Percentiles rank a stretch among this genome's conserved stretches.
Evolutionary conservation across 352 stramenopile species (phyloP).

Genomic region (Phytophthora macrochlamydospora): DNA sequence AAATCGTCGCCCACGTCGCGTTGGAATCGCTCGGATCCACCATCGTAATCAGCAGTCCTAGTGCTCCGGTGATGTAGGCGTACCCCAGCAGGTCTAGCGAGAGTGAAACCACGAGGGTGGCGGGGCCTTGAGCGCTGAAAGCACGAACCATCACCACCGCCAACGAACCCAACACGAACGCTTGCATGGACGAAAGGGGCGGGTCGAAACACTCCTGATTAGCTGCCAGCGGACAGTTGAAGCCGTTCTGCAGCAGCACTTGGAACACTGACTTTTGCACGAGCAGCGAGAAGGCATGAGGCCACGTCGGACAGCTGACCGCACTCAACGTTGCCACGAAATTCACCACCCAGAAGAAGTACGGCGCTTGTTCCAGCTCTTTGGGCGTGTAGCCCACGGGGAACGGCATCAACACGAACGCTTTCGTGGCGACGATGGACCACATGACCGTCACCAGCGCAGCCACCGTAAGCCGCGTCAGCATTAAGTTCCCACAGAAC

Average conservation of each 20-base stretch:
- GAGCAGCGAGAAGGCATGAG: slow-evolving; percentile 34
- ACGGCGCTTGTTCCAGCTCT: slow-evolving; percentile 34
- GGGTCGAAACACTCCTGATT: slow-evolving; percentile 15
- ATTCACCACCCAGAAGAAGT: slow-evolving; percentile 47
- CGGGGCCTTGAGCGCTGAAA: slow-evolving; percentile 28
- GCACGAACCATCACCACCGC: slow-evolving; percentile 35
- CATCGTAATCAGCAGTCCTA: slow-evolving; percentile 45
- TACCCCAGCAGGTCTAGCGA: slow-evolving; percentile 49
- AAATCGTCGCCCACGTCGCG: slow-evolving; percentile 39
- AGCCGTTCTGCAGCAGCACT: slow-evolving; percentile 42
- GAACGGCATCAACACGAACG: slow-evolving; percentile 31
- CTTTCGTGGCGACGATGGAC: slow-evolving; percentile 34
- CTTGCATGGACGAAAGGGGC: slow-evolving; percentile 40
- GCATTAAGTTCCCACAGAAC: slow-evolving; percentile 33
- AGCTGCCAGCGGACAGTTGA: slow-evolving; percentile 42
- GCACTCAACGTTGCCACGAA: slow-evolving; percentile 38
- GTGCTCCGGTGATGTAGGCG: slow-evolving; percentile 37
- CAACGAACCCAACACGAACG: slow-evolving; percentile 39
- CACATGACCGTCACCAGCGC: slow-evolving; percentile 32
- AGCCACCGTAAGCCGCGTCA: slow-evolving; percentile 26
- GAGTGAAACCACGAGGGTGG: slow-evolving; percentile 40
- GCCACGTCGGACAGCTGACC: slow-evolving; percentile 34
- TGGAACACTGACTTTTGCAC: slow-evolving; percentile 48
- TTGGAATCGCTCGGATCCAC: slow-evolving; percentile 45
- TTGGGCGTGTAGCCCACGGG: slow-evolving; percentile 35